These are phyloP conservation scores for Phialophora tarda DNA, from an alignment of 2,329 filamentous ascomycete species.

Conservation along the genomic window DNA sequence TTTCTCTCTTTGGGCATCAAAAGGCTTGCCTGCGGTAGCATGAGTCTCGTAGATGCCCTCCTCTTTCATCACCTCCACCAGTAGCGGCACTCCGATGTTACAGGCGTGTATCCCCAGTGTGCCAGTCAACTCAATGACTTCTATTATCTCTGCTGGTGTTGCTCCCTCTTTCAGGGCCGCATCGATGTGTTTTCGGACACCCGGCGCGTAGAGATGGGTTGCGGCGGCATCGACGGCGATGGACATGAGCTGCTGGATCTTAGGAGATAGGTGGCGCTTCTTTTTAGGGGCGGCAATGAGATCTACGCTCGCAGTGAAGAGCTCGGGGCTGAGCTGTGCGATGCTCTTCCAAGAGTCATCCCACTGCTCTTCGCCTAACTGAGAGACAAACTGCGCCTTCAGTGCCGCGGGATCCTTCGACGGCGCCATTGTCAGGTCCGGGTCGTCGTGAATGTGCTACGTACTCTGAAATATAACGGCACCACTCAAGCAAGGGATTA, in stretches of 20 bases:
- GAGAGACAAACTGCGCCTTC: conserved; percentile 22
- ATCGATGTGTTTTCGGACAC: conserved; percentile 50
- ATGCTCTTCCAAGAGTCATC: conserved; percentile 33
- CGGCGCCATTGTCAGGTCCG: conserved; percentile 15
- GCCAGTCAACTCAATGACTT: conserved; percentile 52
- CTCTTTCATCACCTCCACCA: conserved; percentile 56
- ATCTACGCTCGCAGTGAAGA: conserved; percentile 28
- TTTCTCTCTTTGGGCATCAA: conserved; percentile 46
- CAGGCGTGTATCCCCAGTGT: conserved; percentile 56
- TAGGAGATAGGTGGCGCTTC: conserved; percentile 31
- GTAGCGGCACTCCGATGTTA: conserved; percentile 54
- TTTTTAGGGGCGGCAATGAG: conserved; percentile 29
- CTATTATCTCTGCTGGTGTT: conserved; percentile 51
- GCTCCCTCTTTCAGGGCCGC: conserved; percentile 51
- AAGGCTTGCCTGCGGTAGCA: conserved; percentile 43
- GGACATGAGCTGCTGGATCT: conserved; percentile 35
- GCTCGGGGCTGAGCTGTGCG: conserved; percentile 28
- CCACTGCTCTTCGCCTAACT: conserved; percentile 27
- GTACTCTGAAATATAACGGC: not conserved
- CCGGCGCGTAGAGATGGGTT: conserved; percentile 54
- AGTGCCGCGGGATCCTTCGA: conserved; percentile 20
- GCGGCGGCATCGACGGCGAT: conserved; percentile 50
- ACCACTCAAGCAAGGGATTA: not conserved
- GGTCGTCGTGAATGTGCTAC: not conserved
- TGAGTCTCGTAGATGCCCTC: conserved; percentile 39